These are phyloP conservation scores for Fusarium nematophilum DNA, from an alignment of 2,329 filamentous ascomycete species.

Conservation along the genomic window DNA sequence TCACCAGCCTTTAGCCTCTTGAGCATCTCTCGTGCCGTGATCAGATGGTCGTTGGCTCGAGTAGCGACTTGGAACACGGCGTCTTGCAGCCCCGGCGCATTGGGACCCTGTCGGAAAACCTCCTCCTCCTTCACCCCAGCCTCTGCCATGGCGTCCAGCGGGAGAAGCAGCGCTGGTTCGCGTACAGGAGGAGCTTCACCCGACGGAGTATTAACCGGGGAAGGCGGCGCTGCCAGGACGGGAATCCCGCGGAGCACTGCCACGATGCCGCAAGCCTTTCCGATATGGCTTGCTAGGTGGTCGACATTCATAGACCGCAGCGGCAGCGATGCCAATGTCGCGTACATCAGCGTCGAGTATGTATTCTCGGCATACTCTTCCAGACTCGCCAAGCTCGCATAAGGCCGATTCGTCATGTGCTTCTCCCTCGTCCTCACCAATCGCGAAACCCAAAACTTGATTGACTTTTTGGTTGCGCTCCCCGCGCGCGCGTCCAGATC, in stretches of 20 bases:
- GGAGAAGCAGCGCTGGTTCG: conserved; percentile 76
- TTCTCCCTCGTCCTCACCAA: conserved; percentile 85
- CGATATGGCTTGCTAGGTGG: conserved; percentile 93
- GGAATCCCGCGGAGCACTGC: conserved; percentile 89
- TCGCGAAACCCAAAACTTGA: conserved; percentile 80
- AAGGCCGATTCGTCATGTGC: conserved; percentile 86
- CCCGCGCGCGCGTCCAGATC: conserved; percentile 63
- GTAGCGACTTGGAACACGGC: conserved; percentile 94
- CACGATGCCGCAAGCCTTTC: conserved; percentile 90
- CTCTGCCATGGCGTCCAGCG: conserved; percentile 90
- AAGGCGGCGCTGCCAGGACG: conserved; percentile 79
- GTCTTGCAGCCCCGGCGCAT: conserved; percentile 85
- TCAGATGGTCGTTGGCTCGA: conserved; percentile 93
- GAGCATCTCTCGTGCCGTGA: conserved; percentile 93
- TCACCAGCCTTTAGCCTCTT: conserved; percentile 79
- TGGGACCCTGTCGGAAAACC: conserved; percentile 81
- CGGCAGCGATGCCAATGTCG: conserved; percentile 82
- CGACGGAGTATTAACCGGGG: conserved; percentile 57
- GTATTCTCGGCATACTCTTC: conserved; percentile 95
- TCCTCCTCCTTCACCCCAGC: conserved; percentile 87
- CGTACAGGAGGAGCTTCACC: conserved; percentile 53
- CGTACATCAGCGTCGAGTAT: conserved; percentile 91
- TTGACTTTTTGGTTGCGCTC: conserved; percentile 58
- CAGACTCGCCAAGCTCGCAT: conserved; percentile 75
- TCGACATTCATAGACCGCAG: conserved; percentile 87